phyloP scores from a whole-genome alignment of 345 rosid species.

The Hypericum androsaemum region DNA sequence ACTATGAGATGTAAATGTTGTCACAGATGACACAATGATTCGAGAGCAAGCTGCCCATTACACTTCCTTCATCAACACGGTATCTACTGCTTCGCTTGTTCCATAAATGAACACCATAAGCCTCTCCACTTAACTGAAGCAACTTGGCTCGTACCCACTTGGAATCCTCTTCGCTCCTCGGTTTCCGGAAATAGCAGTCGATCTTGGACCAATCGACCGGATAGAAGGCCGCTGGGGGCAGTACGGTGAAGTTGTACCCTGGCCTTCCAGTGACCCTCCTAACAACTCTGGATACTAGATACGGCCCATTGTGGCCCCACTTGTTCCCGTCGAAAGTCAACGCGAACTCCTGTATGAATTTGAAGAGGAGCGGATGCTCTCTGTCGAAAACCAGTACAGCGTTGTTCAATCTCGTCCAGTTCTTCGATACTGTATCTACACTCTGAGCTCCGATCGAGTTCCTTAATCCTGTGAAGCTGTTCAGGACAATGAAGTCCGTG shows the following conservation, averaged over 20 bases:
- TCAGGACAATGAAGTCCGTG: conserved; percentile 61
- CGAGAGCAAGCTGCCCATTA: conserved; percentile 39
- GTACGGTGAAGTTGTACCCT: conserved; percentile 36
- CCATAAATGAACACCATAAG: conserved; percentile 71
- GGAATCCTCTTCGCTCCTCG: conserved; percentile 20
- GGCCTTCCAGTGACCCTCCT: conserved; percentile 27
- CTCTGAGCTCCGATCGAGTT: conserved; percentile 81
- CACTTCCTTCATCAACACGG: conserved; percentile 52
- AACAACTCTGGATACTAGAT: conserved; percentile 59
- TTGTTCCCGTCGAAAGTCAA: conserved; percentile 58
- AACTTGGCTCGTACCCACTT: conserved; percentile 41
- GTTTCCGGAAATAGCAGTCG: conserved; percentile 40
- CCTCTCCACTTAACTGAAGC: conserved; percentile 33
- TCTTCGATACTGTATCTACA: conserved; percentile 28
- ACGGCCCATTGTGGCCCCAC: conserved; percentile 92
- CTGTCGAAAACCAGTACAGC: conserved; percentile 63
- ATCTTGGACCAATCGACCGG: conserved; percentile 64
- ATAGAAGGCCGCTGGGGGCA: conserved; percentile 59
- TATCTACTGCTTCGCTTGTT: conserved; percentile 53
- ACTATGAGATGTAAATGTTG: conserved; percentile 15
- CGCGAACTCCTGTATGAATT: conserved; percentile 66
- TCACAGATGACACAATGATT: conserved; percentile 45
- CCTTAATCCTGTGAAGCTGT: conserved; percentile 35
- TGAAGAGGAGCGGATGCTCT: conserved; percentile 49
- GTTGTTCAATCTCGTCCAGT: conserved; percentile 70